Conservation (phyloP, 495 filamentous ascomycete genomes). For the Neurospora intermedia region DNA sequence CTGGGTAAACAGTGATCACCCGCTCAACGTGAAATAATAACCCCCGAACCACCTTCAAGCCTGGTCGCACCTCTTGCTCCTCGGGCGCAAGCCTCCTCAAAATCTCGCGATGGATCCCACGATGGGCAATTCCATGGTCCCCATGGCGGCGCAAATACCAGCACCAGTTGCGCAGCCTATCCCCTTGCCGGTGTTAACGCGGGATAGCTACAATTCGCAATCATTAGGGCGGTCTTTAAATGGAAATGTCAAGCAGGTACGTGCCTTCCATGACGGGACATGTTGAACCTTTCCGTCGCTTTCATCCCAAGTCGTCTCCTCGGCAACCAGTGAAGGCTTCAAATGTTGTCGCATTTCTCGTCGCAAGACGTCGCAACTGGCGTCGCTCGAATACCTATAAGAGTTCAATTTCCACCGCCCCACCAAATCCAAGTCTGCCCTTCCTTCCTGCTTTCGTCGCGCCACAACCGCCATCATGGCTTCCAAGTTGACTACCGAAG, state of each 20-base stretch:
- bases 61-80: not conserved
- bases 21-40: not conserved
- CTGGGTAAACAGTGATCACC: not conserved
- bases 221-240: constrained; percentile 34
- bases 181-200: constrained; percentile 6
- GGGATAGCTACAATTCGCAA: constrained; percentile 31
- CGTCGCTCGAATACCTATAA: not conserved
- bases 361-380: not conserved
- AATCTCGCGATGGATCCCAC: not conserved
- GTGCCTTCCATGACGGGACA: constrained; percentile 8
- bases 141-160: not conserved
- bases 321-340: not conserved
- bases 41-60: not conserved
- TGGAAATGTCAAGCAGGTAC: constrained; percentile 36
- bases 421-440: not conserved
- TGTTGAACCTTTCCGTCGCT: constrained; percentile 5
- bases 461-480: constrained; percentile 6
- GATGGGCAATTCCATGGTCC: not conserved
- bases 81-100: not conserved
- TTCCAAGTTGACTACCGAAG: not conserved
- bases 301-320: not conserved
- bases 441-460: not conserved
- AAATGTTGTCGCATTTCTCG: not conserved
- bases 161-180: constrained; percentile 5
- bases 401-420: not conserved